These are phyloP conservation scores for Rubroboletus satanas DNA, from an alignment of 768 basidiomycete genomes.

Conservation along the genomic window DNA sequence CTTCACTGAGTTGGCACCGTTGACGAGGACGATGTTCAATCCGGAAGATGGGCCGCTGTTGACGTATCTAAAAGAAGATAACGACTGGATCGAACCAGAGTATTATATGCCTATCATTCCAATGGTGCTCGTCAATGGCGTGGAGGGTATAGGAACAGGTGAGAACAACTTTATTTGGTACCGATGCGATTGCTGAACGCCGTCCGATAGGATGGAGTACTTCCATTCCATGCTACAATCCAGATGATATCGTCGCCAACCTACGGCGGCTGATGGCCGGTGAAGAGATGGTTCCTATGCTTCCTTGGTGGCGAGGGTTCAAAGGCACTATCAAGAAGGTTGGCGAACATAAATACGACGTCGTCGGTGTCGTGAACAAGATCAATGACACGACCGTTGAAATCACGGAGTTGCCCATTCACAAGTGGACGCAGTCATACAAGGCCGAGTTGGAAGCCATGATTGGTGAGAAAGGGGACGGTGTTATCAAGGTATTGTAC, in stretches of 20 bases:
- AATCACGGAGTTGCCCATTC: slow-evolving; percentile 92
- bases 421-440: slow-evolving; percentile 91
- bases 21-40: slow-evolving; percentile 77
- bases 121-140: slow-evolving; percentile 86
- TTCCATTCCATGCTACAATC: slow-evolving; percentile 87
- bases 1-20: slow-evolving; percentile 71
- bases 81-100: slow-evolving; percentile 82
- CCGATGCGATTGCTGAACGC: background rate
- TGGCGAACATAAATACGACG: slow-evolving; percentile 83
- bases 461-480: slow-evolving; percentile 82
- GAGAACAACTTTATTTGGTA: slow-evolving; percentile 18
- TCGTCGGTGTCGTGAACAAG: slow-evolving; percentile 70
- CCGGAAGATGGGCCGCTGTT: slow-evolving; percentile 84
- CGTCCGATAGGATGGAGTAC: slow-evolving; percentile 84
- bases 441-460: slow-evolving; percentile 89
- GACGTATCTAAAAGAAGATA: slow-evolving; percentile 82
- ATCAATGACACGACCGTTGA: slow-evolving; percentile 86
- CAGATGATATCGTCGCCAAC: slow-evolving; percentile 84
- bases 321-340: slow-evolving; percentile 79
- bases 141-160: slow-evolving; percentile 98
- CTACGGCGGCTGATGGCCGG: slow-evolving; percentile 81
- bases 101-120: slow-evolving; percentile 92
- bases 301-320: slow-evolving; percentile 98
- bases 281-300: slow-evolving; percentile 81
- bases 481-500: slow-evolving; percentile 65